phyloP scores from a whole-genome alignment of 176 grass and related monocot genomes.

The Aegilops sharonensis region DNA sequence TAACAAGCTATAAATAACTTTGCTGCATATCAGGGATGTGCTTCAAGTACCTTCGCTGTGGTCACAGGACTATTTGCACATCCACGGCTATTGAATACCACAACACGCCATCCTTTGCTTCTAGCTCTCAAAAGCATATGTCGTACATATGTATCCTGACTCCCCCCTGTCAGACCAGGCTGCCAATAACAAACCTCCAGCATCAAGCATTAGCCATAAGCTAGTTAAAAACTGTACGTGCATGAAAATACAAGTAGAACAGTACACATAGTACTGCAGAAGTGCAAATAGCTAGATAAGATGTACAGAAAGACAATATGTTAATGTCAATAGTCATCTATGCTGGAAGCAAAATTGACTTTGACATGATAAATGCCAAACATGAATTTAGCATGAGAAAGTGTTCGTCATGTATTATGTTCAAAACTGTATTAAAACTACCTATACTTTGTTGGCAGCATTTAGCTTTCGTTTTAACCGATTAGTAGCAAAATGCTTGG shows the following conservation, averaged over 20 bases:
- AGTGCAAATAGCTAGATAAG: neutral
- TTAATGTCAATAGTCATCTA: neutral
- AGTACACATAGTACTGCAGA: neutral
- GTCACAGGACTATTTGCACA: conserved; percentile 89
- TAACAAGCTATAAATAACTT: neutral
- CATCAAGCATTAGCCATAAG: conserved; percentile 20
- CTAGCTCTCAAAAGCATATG: conserved; percentile 96
- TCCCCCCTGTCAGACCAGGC: conserved; percentile 92
- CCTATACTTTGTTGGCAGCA: neutral
- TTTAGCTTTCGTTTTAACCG: neutral
- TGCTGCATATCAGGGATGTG: neutral
- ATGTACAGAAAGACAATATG: neutral
- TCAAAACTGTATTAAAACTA: neutral
- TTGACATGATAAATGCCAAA: neutral
- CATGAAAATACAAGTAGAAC: neutral
- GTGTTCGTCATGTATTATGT: neutral
- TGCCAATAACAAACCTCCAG: conserved; percentile 35
- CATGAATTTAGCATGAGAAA: neutral
- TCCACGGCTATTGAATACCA: conserved; percentile 93
- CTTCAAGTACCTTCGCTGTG: conserved; percentile 73
- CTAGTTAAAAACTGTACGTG: neutral
- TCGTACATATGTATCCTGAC: conserved; percentile 94
- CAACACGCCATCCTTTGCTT: conserved; percentile 83
- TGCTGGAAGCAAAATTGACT: neutral
- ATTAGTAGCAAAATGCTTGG: neutral